Base-by-base conservation (phyloP, 2,329 filamentous ascomycete species). In the Alternaria hordeiaustralica region DNA sequence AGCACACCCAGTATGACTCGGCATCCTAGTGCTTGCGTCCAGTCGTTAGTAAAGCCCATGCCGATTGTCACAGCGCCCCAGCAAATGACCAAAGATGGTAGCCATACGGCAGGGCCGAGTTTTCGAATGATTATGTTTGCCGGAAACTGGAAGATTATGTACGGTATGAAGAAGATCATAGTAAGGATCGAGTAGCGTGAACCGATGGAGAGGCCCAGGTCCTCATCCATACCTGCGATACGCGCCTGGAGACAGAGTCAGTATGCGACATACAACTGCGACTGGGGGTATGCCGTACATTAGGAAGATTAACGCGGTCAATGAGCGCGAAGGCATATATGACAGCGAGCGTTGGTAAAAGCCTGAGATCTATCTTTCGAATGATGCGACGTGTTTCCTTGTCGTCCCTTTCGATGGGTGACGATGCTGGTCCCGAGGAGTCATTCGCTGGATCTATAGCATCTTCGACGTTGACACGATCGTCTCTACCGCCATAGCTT, bases 361-460 rank as follows among this genome's bases (percentile, higher is more conserved):
- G 66, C n/a, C 77, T 69, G 45, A 73, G 43, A 51, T 81, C 79
- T 25, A 80, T 75, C 60, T 80, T 80, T 11, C 75, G 68, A 3
- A 80, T 66, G 10, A 80, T 72, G 23, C 65, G 66, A 43, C 75
- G 77, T 3, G 72, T 72, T 56, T 78, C 76, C 26, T 65, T 64
- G 26, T 65, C 60, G 12, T 69, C 67, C 4, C 25, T 47, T 62
- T 61, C 53, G 26, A 47, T 8, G 2, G 55, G 47, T 1, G 9
- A 47, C 4, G 60, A 60, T 36, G 53, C 57, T n/a, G 56, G 57
- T 9, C 49, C 51, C 18, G 60, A 44, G 13, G 30, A n/a, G 21
- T 59, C 50, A n/a, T 51, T 30, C 12, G 47, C 8, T 21, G 18
- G 18, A 0, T 11, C 3, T n/a, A 51, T 11, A 4, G 20, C 2